These are phyloP conservation scores for Nakazawaea ishiwadae DNA, from an alignment of 805 yeast genomes.

Conservation along the genomic window DNA sequence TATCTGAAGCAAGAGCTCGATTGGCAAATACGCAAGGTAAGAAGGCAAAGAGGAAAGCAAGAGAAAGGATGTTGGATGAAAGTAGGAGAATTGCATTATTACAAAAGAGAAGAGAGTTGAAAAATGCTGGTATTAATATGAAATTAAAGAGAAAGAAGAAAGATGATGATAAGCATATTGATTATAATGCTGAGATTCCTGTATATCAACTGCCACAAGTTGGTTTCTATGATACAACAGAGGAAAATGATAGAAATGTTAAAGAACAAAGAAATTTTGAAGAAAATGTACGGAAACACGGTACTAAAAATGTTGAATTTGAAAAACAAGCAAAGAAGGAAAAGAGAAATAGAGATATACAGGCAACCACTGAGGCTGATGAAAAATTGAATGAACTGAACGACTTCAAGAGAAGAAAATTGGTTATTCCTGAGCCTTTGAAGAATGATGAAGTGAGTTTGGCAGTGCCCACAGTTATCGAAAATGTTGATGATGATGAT, in stretches of 20 bases:
- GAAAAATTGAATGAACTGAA: conserved; percentile 18
- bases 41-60: conserved; percentile 83
- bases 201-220: conserved; percentile 65
- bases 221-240: conserved; percentile 64
- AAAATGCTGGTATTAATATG: conserved; percentile 67
- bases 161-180: conserved; percentile 57
- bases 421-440: conserved; percentile 32
- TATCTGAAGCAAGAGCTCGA: conserved; percentile 91
- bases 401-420: conserved; percentile 31
- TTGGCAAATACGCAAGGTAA: conserved; percentile 91
- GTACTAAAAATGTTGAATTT: conserved; percentile 36
- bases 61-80: conserved; percentile 81
- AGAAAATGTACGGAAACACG: conserved; percentile 35
- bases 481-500: conserved; percentile 9
- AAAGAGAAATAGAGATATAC: conserved; percentile 22
- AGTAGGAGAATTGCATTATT: conserved; percentile 69
- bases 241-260: conserved; percentile 46
- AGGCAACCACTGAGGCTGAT: conserved; percentile 14
- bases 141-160: conserved; percentile 45
- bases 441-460: conserved; percentile 12
- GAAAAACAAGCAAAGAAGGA: conserved; percentile 27
- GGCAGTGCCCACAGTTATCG: not conserved
- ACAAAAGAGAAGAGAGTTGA: conserved; percentile 76
- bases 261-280: conserved; percentile 37
- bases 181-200: conserved; percentile 79